Evolutionary conservation across 1,284 basidiomycete species (phyloP), one percentile per base, ranked within the genome.

Genomic region (Heterobasidion parviporum): DNA sequence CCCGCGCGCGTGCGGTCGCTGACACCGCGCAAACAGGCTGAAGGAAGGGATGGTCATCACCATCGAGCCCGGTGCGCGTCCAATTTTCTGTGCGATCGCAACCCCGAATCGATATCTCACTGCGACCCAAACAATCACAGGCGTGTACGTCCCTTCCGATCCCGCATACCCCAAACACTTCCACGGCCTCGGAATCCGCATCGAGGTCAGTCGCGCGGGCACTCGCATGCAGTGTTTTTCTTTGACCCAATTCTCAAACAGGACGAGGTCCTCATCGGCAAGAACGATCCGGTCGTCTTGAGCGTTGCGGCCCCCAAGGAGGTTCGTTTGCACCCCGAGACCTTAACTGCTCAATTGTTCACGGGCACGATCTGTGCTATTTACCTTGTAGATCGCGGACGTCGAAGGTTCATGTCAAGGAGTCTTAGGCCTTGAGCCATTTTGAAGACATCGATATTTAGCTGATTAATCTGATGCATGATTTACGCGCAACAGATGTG

Each of bases 331-430:
- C 36, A 32, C 8, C 46, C 16, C 44, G 2, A 6, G 1, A 33
- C 12, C 33, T 8, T n/a, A 4, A 2, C 4, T 6, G 10, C 1
- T 26, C 32, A 50, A 32, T 2, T 32, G 56, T 34, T 9, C 16
- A 35, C 50, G 26, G 4, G 4, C 26, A 26, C 26, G 26, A 26
- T 26, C 26, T 6, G 26, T 15, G 4, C 10, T 35, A 10, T 14
- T 32, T 34, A 34, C 12, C 48, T 7, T 26, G 10, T 60, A 89
- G 82, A 82, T 94, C 52, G 81, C 71, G 8, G 94, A 97, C 66
- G 79, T 97, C 2, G 94, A 97, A 72, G 90, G 84, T 1, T 85
- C 89, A 35, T 95, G 94, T 70, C 87, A 90, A 67, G 90, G 89
- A 8, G 64, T 81, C 43, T 67, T 93, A 48, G 87, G 83, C 38